A percentile compares a stretch with the other conserved stretches of the same genome.
Conservation (phyloP, 257 asterid genomes). For the Plantago major region DNA sequence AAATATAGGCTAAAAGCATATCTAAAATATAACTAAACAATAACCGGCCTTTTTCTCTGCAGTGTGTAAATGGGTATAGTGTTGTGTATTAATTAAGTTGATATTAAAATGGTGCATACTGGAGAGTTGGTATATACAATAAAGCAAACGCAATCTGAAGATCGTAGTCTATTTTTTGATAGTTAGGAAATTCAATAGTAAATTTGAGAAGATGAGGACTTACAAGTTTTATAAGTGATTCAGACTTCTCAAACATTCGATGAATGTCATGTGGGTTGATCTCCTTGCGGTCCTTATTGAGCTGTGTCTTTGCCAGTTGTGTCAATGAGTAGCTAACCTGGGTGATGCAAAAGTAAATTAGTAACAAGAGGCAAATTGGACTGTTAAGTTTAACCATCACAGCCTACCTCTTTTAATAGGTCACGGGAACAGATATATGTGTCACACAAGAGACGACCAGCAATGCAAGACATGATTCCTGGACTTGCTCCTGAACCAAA, state of each 20-base stretch:
- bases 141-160: background rate
- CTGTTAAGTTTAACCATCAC: conserved; percentile 9
- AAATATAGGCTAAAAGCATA: background rate
- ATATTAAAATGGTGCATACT: no score
- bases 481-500: conserved; percentile 93
- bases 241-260: conserved; percentile 74
- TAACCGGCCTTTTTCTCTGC: no score
- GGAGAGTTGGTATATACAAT: no score
- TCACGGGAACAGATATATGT: conserved; percentile 84
- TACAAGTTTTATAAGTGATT: conserved; percentile 77
- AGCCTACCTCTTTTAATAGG: conserved; percentile 78
- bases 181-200: conserved; percentile 14
- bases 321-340: conserved; percentile 97
- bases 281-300: conserved; percentile 79
- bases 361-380: conserved; percentile 19
- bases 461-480: conserved; percentile 85
- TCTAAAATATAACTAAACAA: no score
- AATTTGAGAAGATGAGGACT: conserved; percentile 28
- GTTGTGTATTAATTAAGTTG: no score
- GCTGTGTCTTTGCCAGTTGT: conserved; percentile 78
- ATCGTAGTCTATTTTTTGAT: background rate
- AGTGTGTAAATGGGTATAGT: no score
- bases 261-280: conserved; percentile 77
- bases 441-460: conserved; percentile 97
- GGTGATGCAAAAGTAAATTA: conserved; percentile 22